Base-by-base conservation (phyloP, 2,329 filamentous ascomycete species). In the Zymoseptoria pseudotritici region DNA sequence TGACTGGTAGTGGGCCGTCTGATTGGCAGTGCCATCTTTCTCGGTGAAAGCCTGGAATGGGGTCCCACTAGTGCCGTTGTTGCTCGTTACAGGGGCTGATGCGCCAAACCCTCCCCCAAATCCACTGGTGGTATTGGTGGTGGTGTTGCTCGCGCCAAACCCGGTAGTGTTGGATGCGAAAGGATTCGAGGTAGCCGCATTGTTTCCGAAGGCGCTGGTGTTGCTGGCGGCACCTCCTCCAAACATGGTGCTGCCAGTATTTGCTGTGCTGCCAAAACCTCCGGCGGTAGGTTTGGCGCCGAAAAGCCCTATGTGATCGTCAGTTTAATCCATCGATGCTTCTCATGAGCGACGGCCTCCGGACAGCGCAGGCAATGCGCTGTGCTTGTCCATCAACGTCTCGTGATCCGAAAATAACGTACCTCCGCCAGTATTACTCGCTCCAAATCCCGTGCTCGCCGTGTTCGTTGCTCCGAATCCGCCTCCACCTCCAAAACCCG, bases 1-100 rank as follows among this genome's bases (percentile, higher is more conserved):
- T 67, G 86, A 93, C 74, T 94, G 90, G 74, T 88, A 95, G 3
- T 87, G 81, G 70, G 88, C 79, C 56, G 78, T 81, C 70, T 88
- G 77, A 58, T 76, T 80, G 4, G 70, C 82, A 50, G 82, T 84
- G 3, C 79, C 75, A 70, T 95, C 90, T 73, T 93, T 94, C 76
- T 95, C 90, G 20, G 81, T 77, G 53, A 83, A 82, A 0, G 90
- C 79, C 62, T 83, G 77, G 76, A 93, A 95, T 4, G 86, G 82
- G 3, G 82, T 75, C 58, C 71, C 78, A 13, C 81, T 86, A 9
- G 90, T 93, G 60, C 90, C 90, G 24, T 86, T 83, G 61, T 79
- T 80, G 66, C 78, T 79, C 55, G 75, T 77, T 51, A 66, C 68
- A 51, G 81, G 80, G 51, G 85, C 74, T 29, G 81, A 79, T 9